phyloP scores from a whole-genome alignment of 768 basidiomycete species.

The Termitomyces sp. region DNA sequence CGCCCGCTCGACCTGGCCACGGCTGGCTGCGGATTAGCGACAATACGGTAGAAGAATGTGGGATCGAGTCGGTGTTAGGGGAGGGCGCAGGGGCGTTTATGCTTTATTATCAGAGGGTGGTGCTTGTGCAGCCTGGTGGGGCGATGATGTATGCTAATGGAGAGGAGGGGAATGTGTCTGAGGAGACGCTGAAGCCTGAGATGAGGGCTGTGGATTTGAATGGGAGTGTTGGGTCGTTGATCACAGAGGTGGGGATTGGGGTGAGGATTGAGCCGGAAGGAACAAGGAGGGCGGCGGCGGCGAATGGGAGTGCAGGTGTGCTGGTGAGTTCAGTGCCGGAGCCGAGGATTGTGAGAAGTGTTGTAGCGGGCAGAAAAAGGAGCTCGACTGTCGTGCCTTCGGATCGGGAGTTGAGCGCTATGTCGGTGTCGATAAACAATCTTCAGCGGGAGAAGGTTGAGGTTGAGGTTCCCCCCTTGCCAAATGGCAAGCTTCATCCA shows the following conservation, averaged over 20 bases:
- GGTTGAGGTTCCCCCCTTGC: conserved; percentile 7
- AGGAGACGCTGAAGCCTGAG: conserved; percentile 62
- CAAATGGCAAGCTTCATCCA: conserved; percentile 12
- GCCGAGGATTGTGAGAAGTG: conserved; percentile 51
- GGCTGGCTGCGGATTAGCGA: conserved; percentile 93
- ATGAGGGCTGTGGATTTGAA: conserved; percentile 37
- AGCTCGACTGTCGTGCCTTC: conserved; percentile 30
- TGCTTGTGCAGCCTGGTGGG: conserved; percentile 20
- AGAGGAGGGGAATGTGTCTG: conserved; percentile 35
- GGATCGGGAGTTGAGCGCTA: conserved; percentile 19
- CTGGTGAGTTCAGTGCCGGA: conserved; percentile 26
- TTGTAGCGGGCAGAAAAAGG: conserved; percentile 39
- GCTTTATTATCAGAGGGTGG: conserved; percentile 85
- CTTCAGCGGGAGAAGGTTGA: neutral
- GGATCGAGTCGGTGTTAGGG: conserved; percentile 65
- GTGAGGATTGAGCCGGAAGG: conserved; percentile 21
- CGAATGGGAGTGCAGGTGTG: conserved; percentile 12
- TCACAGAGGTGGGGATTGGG: conserved; percentile 37
- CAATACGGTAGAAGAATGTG: conserved; percentile 70
- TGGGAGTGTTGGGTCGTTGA: conserved; percentile 43
- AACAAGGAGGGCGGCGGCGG: conserved; percentile 3
- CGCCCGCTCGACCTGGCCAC: conserved; percentile 43
- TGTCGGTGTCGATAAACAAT: conserved; percentile 12
- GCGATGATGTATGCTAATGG: conserved; percentile 12
- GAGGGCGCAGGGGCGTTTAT: conserved; percentile 82